Evolutionary conservation across 306 rosid species (phyloP), one percentile per base, ranked within the genome.

Genomic region (Prunus persica): DNA sequence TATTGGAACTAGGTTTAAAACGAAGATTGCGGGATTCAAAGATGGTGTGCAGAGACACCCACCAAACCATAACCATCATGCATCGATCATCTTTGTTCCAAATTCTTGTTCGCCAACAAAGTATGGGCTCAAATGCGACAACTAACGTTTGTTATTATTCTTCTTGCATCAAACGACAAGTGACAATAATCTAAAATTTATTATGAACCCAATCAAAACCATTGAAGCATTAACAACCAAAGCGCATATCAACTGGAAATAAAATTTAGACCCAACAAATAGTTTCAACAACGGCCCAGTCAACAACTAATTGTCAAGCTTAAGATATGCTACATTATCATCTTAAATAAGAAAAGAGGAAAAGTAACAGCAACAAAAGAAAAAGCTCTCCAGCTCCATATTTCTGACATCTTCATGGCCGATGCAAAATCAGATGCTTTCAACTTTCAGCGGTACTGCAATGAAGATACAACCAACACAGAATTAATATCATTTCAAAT

Each of bases 381-480:
- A 50, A 54, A 78, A 15, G 71, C 56, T 58, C 51, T 51, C 77
- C 54, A 54, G 65, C 79, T 43, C 79, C 84, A 82, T 11, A 24
- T 47, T 64, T 61, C 8, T 3, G 20, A 57, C 45, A 9, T 32
- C 79, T 46, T 22, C 49, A 27, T 27, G 30, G 47, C 72, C 67
- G 6, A 66, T 27, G 16, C 16, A 18, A 45, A 50, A 46, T 24
- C 76, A 0, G 27, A 46, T 9, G 8, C 19, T 47, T n/a, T 63
- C 72, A 15, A 18, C 56, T 65, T 76, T 77, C 57, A 81, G 49
- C 85, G 85, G 71, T 81, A 81, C 85, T 81, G 81, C 75, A 81
- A 50, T 7, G 3, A 65, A 70, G 20, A 27, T 10, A 27, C 15
- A 50, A 63, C 16, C 12, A 57, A 3, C 52, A 65, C 67, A 22